Base-by-base conservation (phyloP, 2,329 filamentous ascomycete genomes). In the Aureobasidium sp. region DNA sequence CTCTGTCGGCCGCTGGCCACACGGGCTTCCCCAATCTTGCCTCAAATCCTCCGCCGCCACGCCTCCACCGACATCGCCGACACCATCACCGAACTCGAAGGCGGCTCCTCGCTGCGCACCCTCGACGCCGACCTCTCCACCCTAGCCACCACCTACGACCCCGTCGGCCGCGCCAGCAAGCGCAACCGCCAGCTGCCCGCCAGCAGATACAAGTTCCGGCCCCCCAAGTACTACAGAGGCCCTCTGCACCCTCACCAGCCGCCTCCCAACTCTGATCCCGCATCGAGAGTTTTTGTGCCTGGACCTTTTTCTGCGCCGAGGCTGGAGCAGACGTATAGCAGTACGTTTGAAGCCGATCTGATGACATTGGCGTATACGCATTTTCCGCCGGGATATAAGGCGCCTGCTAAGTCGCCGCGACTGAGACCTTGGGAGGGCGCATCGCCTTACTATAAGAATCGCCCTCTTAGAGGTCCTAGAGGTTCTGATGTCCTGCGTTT, bases 391-490 rank as follows among this genome's bases (percentile, higher is more conserved):
- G 92, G 91, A 63, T 88, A 87, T 78, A 72, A 80, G 73, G 74
- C 80, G 12, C 77, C 81, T 20, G 67, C 80, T 58, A 82, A 82
- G 71, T 76, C 79, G 2, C 84, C 90, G 64, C 86, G 90, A 65
- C 79, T 97, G 68, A 85, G 94, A 62, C 78, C 83, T 69, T 99
- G 94, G 94, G 88, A 93, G 64, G 92, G 88, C 69, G 89, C 88
- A 58, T 96, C 90, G 8, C 94, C 93, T 2, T 99, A 99, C 78
- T 92, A 92, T 81, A 90, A 91, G 79, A 96, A 96, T 76, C 84
- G 94, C 69, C 88, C 90, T 5, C 84, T 90, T 67, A 87, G 94
- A 66, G 90, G 88, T 1, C 94, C 94, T 5, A 84, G 93, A 70
- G 94, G 94, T 67, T 84, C 86, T 66, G 85, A 90, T 65, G 82